Conservation (phyloP, 345 rosid genomes). For the Corchorus capsularis region DNA sequence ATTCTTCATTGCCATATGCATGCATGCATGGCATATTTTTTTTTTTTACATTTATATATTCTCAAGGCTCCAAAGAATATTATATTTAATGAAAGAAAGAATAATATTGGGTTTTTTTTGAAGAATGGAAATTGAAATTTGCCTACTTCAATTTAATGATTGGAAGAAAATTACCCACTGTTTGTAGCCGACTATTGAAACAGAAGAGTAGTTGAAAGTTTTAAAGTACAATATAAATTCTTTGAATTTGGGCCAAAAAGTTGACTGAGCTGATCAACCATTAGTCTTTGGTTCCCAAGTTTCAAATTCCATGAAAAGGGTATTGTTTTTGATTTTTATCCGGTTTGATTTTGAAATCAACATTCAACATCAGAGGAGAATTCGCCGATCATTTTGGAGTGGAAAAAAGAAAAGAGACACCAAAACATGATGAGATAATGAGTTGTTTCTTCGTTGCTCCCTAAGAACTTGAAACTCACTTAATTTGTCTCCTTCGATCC, state of each 20-base stretch:
- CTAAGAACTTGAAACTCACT: constrained; percentile 11
- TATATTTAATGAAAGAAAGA: too few species aligned
- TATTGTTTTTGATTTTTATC: background rate
- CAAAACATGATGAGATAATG: constrained; percentile 13
- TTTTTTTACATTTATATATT: background rate
- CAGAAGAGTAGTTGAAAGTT: background rate
- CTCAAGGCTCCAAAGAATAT: background rate
- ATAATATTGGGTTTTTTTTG: too few species aligned
- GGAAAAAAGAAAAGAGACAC: constrained; percentile 2
- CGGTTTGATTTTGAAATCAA: background rate
- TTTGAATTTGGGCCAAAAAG: background rate
- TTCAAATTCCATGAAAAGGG: background rate
- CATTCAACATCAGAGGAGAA: constrained; percentile 5
- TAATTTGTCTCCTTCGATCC: constrained; percentile 8
- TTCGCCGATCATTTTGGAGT: constrained; percentile 11
- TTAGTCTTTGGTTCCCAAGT: background rate
- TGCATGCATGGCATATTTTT: background rate
- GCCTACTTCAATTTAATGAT: too few species aligned
- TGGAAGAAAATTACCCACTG: too few species aligned
- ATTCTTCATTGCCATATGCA: background rate
- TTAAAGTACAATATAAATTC: background rate
- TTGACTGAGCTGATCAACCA: background rate
- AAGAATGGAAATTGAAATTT: too few species aligned
- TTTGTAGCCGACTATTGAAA: too few species aligned
- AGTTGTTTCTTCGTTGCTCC: constrained; percentile 9